A percentile compares a stretch with the other conserved stretches of the same genome.
Evolutionary conservation across 139 green algal species (phyloP).

Genomic region (Pseudopediastrum boryanum): DNA sequence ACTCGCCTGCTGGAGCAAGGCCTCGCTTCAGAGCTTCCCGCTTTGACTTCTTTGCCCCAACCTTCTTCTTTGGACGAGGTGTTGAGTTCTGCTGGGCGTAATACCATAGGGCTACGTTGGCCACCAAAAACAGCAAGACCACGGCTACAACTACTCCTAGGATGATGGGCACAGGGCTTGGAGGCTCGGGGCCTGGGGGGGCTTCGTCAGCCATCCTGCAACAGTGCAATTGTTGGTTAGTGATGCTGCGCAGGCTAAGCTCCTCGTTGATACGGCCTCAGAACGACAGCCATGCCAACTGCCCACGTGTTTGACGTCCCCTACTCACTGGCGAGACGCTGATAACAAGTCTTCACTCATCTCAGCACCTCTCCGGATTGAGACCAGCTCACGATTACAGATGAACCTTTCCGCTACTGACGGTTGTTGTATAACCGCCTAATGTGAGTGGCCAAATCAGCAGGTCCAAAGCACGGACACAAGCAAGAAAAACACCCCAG

Average conservation of each 20-base stretch:
- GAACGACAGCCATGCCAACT: too few relatives aligned
- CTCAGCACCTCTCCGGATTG: too few relatives aligned
- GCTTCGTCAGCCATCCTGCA: slow-evolving; percentile 8
- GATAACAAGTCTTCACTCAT: too few relatives aligned
- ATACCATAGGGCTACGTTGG: slow-evolving; percentile 16
- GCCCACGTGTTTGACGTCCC: too few relatives aligned
- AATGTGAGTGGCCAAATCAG: too few relatives aligned
- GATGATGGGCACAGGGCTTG: slow-evolving; percentile 32
- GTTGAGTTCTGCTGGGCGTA: slow-evolving; percentile 15
- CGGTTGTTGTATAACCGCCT: too few relatives aligned
- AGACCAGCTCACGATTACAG: too few relatives aligned
- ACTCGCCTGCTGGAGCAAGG: neutral
- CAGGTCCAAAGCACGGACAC: too few relatives aligned
- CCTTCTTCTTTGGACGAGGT: slow-evolving; percentile 6
- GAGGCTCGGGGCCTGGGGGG: slow-evolving; percentile 5
- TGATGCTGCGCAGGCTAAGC: neutral
- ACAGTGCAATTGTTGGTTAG: neutral
- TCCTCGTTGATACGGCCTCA: too few relatives aligned
- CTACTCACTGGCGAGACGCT: too few relatives aligned
- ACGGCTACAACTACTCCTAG: neutral
- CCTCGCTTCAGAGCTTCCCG: slow-evolving; percentile 16
- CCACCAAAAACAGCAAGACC: slow-evolving; percentile 18
- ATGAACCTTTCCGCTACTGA: too few relatives aligned
- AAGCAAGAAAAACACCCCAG: too few relatives aligned
- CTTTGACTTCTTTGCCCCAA: slow-evolving; percentile 35